Conservation (phyloP, 345 rosid species). For the Reutealis trisperma region DNA sequence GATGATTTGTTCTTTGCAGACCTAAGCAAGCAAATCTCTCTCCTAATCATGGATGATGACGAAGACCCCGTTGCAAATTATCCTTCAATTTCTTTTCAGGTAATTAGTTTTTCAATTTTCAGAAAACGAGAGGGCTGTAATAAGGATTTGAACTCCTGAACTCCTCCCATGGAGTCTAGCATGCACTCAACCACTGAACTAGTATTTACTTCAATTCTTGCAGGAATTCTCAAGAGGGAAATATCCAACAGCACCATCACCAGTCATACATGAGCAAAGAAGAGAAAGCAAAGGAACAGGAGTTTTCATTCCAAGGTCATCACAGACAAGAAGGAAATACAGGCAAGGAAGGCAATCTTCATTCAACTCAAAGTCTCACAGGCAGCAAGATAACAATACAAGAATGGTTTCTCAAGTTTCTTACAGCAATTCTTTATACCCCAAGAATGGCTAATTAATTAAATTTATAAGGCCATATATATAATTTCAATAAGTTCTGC, state of each 20-base stretch:
- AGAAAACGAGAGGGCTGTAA: neutral
- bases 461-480: neutral
- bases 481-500: constrained; percentile 8
- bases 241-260: constrained; percentile 46
- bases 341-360: constrained; percentile 61
- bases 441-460: constrained; percentile 32
- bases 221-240: constrained; percentile 53
- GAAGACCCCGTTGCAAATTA: constrained; percentile 50
- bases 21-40: constrained; percentile 87
- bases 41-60: constrained; percentile 92
- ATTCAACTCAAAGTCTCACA: constrained; percentile 46
- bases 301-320: constrained; percentile 74
- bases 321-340: constrained; percentile 68
- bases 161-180: no score
- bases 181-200: neutral
- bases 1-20: constrained; percentile 92
- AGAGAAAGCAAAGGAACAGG: constrained; percentile 91
- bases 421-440: constrained; percentile 33
- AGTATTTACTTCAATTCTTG: neutral
- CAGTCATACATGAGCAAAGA: constrained; percentile 47
- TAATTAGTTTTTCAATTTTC: constrained; percentile 16
- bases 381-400: constrained; percentile 39
- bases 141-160: no score
- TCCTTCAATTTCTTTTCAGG: constrained; percentile 76
- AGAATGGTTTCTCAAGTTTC: constrained; percentile 40